Percentiles rank a stretch among this genome's conserved stretches.
Evolutionary conservation across 495 filamentous ascomycete species (phyloP).

Genomic region (Extremus antarcticus): DNA sequence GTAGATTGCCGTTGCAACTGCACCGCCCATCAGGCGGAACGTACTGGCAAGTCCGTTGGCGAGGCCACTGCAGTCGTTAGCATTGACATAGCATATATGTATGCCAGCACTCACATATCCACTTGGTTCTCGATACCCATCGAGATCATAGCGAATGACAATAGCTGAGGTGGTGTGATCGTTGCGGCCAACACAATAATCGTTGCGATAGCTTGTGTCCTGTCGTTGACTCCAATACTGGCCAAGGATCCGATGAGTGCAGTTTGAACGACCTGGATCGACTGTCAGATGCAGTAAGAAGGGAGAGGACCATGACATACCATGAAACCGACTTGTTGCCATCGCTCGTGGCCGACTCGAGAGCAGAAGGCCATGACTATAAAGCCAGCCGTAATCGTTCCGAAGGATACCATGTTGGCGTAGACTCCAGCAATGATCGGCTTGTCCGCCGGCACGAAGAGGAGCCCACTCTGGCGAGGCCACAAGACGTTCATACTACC

Average conservation of each 20-base stretch:
- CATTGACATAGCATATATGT: neutral
- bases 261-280: conserved; percentile 2
- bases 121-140: conserved; percentile 17
- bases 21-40: conserved; percentile 20
- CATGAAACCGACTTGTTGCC: conserved; percentile 18
- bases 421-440: conserved; percentile 17
- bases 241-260: conserved; percentile 19
- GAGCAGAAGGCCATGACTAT: conserved; percentile 7
- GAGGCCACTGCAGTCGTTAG: conserved; percentile 2
- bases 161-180: conserved; percentile 13
- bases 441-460: conserved; percentile 14
- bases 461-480: conserved; percentile 16
- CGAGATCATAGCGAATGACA: conserved; percentile 20
- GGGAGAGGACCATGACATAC: neutral
- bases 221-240: conserved; percentile 14
- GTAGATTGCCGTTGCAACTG: conserved; percentile 20
- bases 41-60: conserved; percentile 18
- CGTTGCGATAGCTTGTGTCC: conserved; percentile 16
- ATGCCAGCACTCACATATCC: conserved; percentile 13
- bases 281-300: neutral
- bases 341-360: conserved; percentile 14
- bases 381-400: conserved; percentile 14
- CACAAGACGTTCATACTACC: conserved; percentile 15
- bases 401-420: conserved; percentile 16
- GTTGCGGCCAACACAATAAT: conserved; percentile 11